Percentiles rank a stretch among this genome's conserved stretches.
phyloP scores from a whole-genome alignment of 805 yeast genomes.

The Ogataea thermomethanolica region DNA sequence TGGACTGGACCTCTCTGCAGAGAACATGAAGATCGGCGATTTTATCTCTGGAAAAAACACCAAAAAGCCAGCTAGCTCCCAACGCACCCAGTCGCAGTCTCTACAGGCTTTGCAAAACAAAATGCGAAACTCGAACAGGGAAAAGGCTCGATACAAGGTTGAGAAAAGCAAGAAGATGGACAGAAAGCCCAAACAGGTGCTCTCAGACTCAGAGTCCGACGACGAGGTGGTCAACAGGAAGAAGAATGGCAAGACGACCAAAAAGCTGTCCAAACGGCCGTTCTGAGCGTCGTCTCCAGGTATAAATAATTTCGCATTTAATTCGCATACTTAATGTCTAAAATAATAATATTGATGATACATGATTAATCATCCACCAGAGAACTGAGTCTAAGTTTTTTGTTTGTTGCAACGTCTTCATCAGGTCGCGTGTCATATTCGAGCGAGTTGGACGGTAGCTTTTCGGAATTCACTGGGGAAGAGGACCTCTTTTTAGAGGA shows the following conservation, averaged over 20 bases:
- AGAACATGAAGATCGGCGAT: constrained; percentile 18
- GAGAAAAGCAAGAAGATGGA: constrained; percentile 1
- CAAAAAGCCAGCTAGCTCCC: constrained; percentile 8
- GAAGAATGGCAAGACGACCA: constrained; percentile 2
- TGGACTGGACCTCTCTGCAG: constrained; percentile 21
- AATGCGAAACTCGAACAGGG: constrained; percentile 24
- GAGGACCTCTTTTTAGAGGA: constrained; percentile 5
- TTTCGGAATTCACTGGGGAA: constrained; percentile 4
- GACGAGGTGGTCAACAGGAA: constrained; percentile 21
- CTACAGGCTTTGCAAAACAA: constrained; percentile 29
- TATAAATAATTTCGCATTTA: neutral
- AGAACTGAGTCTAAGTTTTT: constrained; percentile 13
- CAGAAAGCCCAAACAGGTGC: neutral
- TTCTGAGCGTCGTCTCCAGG: constrained; percentile 13
- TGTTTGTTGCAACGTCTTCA: constrained; percentile 4
- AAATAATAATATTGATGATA: constrained; percentile 2
- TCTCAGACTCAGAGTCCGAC: constrained; percentile 15
- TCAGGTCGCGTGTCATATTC: constrained; percentile 7
- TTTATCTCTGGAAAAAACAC: constrained; percentile 18
- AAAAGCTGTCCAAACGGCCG: constrained; percentile 20
- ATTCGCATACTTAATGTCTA: neutral
- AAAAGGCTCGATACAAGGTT: constrained; percentile 5
- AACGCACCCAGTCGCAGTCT: constrained; percentile 16
- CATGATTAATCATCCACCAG: constrained; percentile 9
- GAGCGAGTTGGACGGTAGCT: constrained; percentile 12